Conservation (phyloP, 108 stramenopile species). For the Cyclostephanos tholiformis region DNA sequence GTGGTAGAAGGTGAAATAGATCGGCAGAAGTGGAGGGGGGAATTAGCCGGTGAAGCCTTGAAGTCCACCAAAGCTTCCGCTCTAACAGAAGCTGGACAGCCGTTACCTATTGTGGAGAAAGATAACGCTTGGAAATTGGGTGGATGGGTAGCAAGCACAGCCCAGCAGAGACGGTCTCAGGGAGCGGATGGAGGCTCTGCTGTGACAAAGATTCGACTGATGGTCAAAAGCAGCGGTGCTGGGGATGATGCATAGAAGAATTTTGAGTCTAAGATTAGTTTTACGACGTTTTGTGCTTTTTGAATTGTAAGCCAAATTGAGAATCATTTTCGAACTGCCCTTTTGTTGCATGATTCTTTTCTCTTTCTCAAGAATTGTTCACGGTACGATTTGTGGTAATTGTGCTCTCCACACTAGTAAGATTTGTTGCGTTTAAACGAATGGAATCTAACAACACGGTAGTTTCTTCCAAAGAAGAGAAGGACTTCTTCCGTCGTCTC, state of each 20-base stretch:
- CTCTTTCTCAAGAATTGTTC: no score
- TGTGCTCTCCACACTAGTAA: no score
- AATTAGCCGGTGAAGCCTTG: constrained; percentile 69
- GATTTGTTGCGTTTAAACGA: no score
- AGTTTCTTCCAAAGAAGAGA: no score
- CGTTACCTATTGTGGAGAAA: constrained; percentile 71
- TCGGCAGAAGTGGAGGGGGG: constrained; percentile 82
- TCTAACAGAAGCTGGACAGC: constrained; percentile 65
- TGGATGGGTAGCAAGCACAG: constrained; percentile 85
- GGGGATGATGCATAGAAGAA: constrained; percentile 1
- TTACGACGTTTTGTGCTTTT: no score
- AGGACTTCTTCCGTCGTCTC: background rate
- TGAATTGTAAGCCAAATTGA: no score
- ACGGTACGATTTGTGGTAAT: no score
- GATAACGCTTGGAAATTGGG: constrained; percentile 81
- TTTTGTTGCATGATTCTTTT: no score
- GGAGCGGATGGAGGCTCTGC: constrained; percentile 80
- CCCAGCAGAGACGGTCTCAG: constrained; percentile 73
- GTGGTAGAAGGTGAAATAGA: constrained; percentile 66
- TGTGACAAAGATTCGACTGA: constrained; percentile 78
- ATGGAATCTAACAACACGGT: no score
- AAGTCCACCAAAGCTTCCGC: constrained; percentile 42
- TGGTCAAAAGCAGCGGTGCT: constrained; percentile 38
- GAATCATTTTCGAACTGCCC: no score
- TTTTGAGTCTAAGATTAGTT: background rate